phyloP scores from a whole-genome alignment of 1,284 basidiomycete species.

The Papiliotrema laurentii region DNA sequence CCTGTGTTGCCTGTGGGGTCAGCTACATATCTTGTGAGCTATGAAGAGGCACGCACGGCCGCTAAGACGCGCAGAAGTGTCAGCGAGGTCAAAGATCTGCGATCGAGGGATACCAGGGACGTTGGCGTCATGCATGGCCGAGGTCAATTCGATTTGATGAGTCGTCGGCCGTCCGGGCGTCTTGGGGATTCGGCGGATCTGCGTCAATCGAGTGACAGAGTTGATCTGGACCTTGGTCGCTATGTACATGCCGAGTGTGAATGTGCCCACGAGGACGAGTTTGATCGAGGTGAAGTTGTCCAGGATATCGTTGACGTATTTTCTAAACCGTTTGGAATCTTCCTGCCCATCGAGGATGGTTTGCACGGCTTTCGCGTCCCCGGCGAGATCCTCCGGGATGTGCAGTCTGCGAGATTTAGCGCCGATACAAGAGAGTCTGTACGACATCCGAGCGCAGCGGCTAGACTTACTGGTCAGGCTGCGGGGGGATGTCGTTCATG shows the following conservation, averaged over 20 bases:
- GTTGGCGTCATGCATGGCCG: background rate
- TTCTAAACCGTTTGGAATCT: too few species aligned
- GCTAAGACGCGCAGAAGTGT: too few species aligned
- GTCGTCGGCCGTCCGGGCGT: background rate
- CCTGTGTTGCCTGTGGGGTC: too few species aligned
- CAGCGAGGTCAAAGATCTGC: too few species aligned
- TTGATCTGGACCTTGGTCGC: background rate
- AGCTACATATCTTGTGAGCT: too few species aligned
- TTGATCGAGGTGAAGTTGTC: background rate
- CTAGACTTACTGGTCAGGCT: background rate
- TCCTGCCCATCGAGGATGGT: too few species aligned
- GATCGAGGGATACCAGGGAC: too few species aligned
- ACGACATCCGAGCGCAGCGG: background rate
- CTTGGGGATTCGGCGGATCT: background rate
- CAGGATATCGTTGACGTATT: too few species aligned
- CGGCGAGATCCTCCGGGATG: too few species aligned
- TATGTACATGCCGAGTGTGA: background rate
- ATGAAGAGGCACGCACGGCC: too few species aligned
- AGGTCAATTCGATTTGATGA: background rate
- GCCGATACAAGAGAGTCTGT: background rate
- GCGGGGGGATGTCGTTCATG: background rate
- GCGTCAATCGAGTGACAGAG: background rate
- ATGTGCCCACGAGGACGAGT: background rate
- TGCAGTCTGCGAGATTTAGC: too few species aligned
- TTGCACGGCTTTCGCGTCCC: too few species aligned